These are phyloP conservation scores for Aspergillus oerlinghausenensis DNA, from an alignment of 2,329 filamentous ascomycete genomes.

Conservation along the genomic window DNA sequence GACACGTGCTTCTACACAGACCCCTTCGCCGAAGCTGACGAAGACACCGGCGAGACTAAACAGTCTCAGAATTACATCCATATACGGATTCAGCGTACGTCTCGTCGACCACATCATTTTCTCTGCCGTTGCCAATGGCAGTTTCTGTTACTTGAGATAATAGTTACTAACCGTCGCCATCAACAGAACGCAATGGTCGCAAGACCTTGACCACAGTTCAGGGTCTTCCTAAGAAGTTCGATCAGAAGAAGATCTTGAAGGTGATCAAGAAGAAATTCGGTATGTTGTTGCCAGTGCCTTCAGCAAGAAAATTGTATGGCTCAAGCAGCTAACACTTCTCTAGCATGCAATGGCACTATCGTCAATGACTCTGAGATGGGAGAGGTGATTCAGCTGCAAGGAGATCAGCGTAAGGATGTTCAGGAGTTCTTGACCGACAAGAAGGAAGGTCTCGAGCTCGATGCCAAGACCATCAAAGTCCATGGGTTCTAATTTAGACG, in stretches of 20 bases:
- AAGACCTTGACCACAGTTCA: constrained; percentile 99
- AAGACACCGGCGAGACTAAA: constrained; percentile 93
- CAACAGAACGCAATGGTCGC: constrained; percentile 97
- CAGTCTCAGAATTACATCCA: constrained; percentile 98
- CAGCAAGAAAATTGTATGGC: neutral
- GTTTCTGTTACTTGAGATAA: constrained; percentile 5
- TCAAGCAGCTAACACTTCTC: constrained; percentile 15
- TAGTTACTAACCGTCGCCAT: constrained; percentile 20
- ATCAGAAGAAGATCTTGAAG: constrained; percentile 99
- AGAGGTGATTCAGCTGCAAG: constrained; percentile 99
- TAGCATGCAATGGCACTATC: constrained; percentile 99
- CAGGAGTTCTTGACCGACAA: constrained; percentile 96
- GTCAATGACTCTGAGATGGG: constrained; percentile 94
- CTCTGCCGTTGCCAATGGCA: neutral
- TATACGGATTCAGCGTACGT: constrained; percentile 98
- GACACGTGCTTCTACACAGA: constrained; percentile 54
- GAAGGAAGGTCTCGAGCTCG: constrained; percentile 88
- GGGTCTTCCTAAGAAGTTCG: constrained; percentile 97
- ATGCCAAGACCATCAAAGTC: constrained; percentile 92
- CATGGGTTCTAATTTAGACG: constrained; percentile 48
- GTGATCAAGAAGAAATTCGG: constrained; percentile 99
- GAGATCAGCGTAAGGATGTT: constrained; percentile 98
- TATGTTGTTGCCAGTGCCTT: constrained; percentile 41
- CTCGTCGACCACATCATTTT: constrained; percentile 1
- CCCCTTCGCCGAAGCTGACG: constrained; percentile 99